Percentiles rank a stretch among this genome's conserved stretches.
Conservation (phyloP, 2,329 filamentous ascomycete species). For the Aspergillus viridinutans region DNA sequence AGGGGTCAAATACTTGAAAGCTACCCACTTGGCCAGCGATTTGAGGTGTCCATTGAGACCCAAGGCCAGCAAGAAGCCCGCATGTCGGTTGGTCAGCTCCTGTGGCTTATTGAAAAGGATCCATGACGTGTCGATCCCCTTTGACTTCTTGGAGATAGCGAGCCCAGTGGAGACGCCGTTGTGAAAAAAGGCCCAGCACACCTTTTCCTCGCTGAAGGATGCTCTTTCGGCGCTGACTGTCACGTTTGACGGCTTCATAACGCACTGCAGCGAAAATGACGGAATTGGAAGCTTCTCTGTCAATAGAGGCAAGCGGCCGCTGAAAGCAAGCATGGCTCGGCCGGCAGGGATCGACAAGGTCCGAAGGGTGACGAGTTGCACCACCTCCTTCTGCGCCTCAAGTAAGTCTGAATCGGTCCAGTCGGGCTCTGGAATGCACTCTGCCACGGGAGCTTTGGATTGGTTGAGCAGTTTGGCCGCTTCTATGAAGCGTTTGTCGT, state of each 20-base stretch:
- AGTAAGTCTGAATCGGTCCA: constrained; percentile 85
- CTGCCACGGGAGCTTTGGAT: constrained; percentile 71
- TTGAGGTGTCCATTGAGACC: constrained; percentile 95
- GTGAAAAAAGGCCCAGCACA: constrained; percentile 98
- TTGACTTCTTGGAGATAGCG: constrained; percentile 81
- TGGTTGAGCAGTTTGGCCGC: constrained; percentile 82
- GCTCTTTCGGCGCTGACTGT: constrained; percentile 89
- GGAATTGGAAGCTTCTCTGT: constrained; percentile 88
- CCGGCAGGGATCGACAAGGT: constrained; percentile 87
- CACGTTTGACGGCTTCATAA: constrained; percentile 87
- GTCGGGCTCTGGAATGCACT: constrained; percentile 66
- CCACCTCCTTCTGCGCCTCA: constrained; percentile 87
- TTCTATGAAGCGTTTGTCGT: constrained; percentile 85
- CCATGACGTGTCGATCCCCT: constrained; percentile 97
- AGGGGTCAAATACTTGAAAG: constrained; percentile 97
- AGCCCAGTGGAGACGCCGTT: constrained; percentile 90
- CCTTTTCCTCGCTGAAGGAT: constrained; percentile 89
- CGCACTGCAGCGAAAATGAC: constrained; percentile 86
- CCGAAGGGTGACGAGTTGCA: constrained; percentile 77
- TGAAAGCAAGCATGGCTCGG: constrained; percentile 81
- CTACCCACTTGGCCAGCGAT: constrained; percentile 92
- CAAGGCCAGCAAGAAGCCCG: constrained; percentile 84
- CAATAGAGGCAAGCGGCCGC: constrained; percentile 77
- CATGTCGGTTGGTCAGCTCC: constrained; percentile 92
- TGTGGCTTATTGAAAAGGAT: constrained; percentile 96